Conservation (phyloP, 23 red algal genomes). For the Gracilaria caudata region DNA sequence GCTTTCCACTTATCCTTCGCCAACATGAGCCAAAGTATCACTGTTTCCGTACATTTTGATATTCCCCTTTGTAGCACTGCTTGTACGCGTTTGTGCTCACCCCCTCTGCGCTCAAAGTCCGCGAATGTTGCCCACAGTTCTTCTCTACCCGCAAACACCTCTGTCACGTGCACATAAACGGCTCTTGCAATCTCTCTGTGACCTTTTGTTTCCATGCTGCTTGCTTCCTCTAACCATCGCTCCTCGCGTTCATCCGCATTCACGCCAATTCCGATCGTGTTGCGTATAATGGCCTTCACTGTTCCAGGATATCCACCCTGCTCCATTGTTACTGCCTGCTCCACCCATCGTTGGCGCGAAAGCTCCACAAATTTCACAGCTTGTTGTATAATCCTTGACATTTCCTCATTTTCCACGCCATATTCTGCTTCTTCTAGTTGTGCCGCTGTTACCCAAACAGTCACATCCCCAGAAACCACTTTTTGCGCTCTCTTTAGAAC, state of each 20-base stretch:
- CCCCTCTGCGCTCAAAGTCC: constrained; percentile 75
- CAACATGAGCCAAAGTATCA: constrained; percentile 79
- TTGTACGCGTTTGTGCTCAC: constrained; percentile 29
- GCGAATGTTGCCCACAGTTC: constrained; percentile 72
- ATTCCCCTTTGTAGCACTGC: constrained; percentile 56
- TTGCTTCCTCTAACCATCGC: constrained; percentile 74
- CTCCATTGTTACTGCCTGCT: constrained; percentile 52
- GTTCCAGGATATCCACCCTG: constrained; percentile 46
- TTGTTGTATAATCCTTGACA: constrained; percentile 42
- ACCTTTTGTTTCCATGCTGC: constrained; percentile 53
- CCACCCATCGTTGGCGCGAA: constrained; percentile 64
- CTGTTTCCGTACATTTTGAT: constrained; percentile 40
- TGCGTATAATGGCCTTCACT: constrained; percentile 30
- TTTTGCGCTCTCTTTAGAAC: constrained; percentile 67
- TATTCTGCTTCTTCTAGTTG: constrained; percentile 78
- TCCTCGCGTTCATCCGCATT: constrained; percentile 29
- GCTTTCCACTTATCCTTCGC: constrained; percentile 73
- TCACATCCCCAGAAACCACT: constrained; percentile 30
- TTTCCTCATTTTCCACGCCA: constrained; percentile 4
- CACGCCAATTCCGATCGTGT: constrained; percentile 43
- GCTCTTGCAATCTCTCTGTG: constrained; percentile 60
- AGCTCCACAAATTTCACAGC: constrained; percentile 43
- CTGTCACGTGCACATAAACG: constrained; percentile 43
- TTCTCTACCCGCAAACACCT: constrained; percentile 26
- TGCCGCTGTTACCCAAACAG: constrained; percentile 77